Percentiles rank a stretch among this genome's conserved stretches.
phyloP scores from a whole-genome alignment of 176 grass and related monocot species.

The Alopecurus myosuroides region DNA sequence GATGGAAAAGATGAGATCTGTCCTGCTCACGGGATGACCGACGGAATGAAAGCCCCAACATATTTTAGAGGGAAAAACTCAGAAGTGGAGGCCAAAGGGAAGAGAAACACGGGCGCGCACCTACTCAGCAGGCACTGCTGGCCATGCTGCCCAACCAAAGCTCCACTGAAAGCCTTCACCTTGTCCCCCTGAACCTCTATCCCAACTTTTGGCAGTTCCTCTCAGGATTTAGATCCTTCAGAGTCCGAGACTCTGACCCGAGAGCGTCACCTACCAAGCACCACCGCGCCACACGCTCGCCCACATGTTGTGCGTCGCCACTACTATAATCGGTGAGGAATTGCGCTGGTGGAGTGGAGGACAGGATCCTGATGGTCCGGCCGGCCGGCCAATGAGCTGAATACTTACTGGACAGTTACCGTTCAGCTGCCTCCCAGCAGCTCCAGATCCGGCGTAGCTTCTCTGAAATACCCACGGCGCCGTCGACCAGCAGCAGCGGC shows the following conservation, averaged over 20 bases:
- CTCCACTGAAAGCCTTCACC: neutral
- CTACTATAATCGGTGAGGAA: neutral
- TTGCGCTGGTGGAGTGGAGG: neutral
- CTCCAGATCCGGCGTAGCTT: neutral
- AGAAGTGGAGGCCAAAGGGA: neutral
- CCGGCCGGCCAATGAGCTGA: neutral
- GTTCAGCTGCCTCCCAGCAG: neutral
- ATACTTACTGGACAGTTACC: neutral
- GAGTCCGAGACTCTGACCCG: neutral
- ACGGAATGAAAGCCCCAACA: neutral
- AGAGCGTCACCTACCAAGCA: neutral
- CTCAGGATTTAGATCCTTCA: neutral
- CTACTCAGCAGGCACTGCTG: constrained; percentile 1
- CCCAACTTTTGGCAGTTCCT: neutral
- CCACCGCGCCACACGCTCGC: neutral
- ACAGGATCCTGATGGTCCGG: neutral
- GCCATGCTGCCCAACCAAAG: neutral
- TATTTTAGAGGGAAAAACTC: neutral
- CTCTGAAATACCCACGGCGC: neutral
- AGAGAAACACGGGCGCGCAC: neutral
- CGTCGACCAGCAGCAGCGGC: neutral
- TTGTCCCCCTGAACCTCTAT: neutral
- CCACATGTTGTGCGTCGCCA: neutral
- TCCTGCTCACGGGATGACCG: neutral
- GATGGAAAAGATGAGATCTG: neutral